These are phyloP conservation scores for Botryobasidium botryosum DNA, from an alignment of 768 basidiomycete species.

Conservation along the genomic window DNA sequence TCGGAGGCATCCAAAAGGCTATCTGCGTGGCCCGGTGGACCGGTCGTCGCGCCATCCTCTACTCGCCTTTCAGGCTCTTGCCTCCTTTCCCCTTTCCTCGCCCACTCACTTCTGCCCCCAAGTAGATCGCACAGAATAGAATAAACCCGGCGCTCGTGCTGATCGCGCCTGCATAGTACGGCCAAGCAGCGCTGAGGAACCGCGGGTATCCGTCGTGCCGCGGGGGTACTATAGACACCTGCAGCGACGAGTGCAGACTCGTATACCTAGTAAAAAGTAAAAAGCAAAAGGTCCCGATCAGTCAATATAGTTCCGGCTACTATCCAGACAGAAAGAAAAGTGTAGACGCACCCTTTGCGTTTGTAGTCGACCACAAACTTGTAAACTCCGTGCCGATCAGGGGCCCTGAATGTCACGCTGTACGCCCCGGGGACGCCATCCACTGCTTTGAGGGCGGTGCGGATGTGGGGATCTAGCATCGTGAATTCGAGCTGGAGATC, in stretches of 20 bases:
- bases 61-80: constrained; percentile 24
- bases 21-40: too few relatives aligned
- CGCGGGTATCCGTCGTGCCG: constrained; percentile 91
- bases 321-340: background rate
- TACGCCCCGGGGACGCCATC: constrained; percentile 46
- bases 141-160: constrained; percentile 77
- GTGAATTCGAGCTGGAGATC: constrained; percentile 94
- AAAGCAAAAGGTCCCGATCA: background rate
- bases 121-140: constrained; percentile 74
- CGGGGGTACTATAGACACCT: constrained; percentile 79
- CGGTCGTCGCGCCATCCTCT: background rate
- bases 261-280: constrained; percentile 35
- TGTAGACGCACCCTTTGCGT: constrained; percentile 54
- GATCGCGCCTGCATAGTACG: constrained; percentile 83
- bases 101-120: constrained; percentile 52
- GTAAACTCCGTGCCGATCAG: constrained; percentile 96
- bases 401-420: constrained; percentile 69
- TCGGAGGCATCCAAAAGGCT: too few relatives aligned
- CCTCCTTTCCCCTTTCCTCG: constrained; percentile 39
- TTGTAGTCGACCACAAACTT: constrained; percentile 89
- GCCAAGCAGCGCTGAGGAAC: constrained; percentile 91
- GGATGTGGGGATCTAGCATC: constrained; percentile 95
- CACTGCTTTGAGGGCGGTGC: constrained; percentile 52
- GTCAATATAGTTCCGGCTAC: background rate
- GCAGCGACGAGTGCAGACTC: constrained; percentile 54